A percentile compares a stretch with the other conserved stretches of the same genome.
Evolutionary conservation across 345 rosid genomes (phyloP).

Genomic region (Angophora floribunda): DNA sequence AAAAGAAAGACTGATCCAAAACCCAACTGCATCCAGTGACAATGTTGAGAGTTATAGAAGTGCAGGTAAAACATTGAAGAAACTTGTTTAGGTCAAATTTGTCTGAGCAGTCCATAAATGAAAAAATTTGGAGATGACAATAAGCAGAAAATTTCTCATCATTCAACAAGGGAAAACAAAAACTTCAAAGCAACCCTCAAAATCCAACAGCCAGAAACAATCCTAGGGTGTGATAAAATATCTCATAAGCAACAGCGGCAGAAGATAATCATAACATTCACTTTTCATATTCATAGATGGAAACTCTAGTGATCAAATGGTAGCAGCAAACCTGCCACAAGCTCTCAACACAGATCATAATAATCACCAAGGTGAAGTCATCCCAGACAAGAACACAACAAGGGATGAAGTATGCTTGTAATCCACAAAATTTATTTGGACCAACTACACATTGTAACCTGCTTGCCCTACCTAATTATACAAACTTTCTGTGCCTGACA

Average conservation of each 20-base stretch:
- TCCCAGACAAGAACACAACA: not conserved
- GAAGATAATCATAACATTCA: not conserved
- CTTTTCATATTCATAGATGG: not conserved
- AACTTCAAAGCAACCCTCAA: not conserved
- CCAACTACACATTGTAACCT: not conserved
- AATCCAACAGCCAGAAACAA: not conserved
- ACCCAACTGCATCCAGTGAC: not conserved
- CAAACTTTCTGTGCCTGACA: not conserved
- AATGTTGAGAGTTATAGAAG: not conserved
- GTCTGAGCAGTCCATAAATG: not conserved
- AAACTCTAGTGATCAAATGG: not conserved
- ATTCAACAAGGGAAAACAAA: not conserved
- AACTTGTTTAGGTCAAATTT: not conserved
- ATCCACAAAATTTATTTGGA: not conserved
- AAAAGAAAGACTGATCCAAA: not conserved
- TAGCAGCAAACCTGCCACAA: not conserved
- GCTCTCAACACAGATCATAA: not conserved
- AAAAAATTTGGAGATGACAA: not conserved
- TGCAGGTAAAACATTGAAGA: not conserved
- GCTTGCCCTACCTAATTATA: not conserved
- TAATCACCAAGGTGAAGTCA: not conserved
- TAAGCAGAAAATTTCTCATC: not conserved
- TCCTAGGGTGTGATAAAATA: not conserved
- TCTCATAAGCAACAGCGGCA: not conserved
- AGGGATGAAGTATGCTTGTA: not conserved